A percentile compares a stretch with the other conserved stretches of the same genome.
Evolutionary conservation across 2,329 filamentous ascomycete species (phyloP).

Genomic region (Cryphonectria carpinicola): DNA sequence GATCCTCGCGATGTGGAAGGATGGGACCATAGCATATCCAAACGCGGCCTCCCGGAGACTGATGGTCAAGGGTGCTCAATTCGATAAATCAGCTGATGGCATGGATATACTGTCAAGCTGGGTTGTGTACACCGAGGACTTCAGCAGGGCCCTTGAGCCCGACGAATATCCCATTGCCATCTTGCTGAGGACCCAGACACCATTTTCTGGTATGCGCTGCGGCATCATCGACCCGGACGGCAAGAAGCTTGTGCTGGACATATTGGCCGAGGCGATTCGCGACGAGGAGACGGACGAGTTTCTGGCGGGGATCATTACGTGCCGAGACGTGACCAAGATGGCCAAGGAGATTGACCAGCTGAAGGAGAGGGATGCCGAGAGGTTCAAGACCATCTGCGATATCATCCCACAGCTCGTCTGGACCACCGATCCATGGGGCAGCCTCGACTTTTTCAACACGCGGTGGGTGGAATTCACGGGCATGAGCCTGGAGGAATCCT

Average conservation of each 20-base stretch:
- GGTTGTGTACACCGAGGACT: conserved; percentile 68
- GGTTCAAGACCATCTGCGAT: conserved; percentile 77
- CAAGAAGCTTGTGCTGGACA: conserved; percentile 63
- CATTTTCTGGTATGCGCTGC: conserved; percentile 62
- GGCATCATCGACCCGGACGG: conserved; percentile 63
- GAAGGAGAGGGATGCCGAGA: conserved; percentile 70
- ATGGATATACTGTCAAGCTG: conserved; percentile 64
- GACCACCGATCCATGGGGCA: conserved; percentile 70
- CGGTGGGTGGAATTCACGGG: conserved; percentile 84
- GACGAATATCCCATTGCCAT: conserved; percentile 70
- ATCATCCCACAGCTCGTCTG: conserved; percentile 74
- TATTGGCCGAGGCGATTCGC: conserved; percentile 67
- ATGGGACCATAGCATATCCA: conserved; percentile 73
- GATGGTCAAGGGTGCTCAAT: conserved; percentile 48
- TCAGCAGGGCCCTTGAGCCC: conserved; percentile 58
- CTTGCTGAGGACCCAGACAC: conserved; percentile 63
- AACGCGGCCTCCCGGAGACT: conserved; percentile 67
- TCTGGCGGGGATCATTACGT: conserved; percentile 71
- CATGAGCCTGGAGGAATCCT: conserved; percentile 61
- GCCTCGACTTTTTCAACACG: conserved; percentile 74
- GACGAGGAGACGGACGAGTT: conserved; percentile 73
- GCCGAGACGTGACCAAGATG: conserved; percentile 73
- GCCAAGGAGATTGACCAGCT: conserved; percentile 71
- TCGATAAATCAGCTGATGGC: conserved; percentile 48
- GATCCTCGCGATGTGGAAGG: conserved; percentile 80